Evolutionary conservation across 352 stramenopile species (phyloP).

Genomic region (Phytophthora macrochlamydospora): DNA sequence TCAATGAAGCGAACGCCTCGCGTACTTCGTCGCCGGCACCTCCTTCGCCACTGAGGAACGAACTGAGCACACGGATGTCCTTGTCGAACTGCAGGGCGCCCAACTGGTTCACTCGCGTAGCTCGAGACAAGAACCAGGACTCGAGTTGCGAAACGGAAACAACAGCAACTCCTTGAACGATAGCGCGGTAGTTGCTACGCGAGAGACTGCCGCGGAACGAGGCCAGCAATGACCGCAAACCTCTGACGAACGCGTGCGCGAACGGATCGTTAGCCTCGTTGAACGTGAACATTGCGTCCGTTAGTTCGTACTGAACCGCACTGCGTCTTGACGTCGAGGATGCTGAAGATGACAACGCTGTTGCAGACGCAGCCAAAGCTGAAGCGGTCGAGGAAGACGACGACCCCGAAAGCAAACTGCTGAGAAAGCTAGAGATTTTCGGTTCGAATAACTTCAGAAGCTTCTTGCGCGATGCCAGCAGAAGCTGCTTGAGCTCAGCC

Average conservation of each 20-base stretch:
- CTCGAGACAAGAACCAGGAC: constrained; percentile 63
- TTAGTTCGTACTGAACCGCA: constrained; percentile 80
- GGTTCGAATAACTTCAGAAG: constrained; percentile 77
- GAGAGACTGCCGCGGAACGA: constrained; percentile 65
- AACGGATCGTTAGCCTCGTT: constrained; percentile 91
- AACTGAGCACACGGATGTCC: constrained; percentile 74
- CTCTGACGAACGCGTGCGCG: constrained; percentile 71
- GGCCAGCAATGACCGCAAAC: constrained; percentile 57
- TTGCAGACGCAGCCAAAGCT: constrained; percentile 37
- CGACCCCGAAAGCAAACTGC: constrained; percentile 51
- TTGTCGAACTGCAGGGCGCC: constrained; percentile 89
- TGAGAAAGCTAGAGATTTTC: constrained; percentile 63
- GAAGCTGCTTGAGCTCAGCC: constrained; percentile 68
- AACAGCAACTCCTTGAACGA: constrained; percentile 56
- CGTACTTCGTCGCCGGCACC: constrained; percentile 55
- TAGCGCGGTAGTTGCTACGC: constrained; percentile 52
- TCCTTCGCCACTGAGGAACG: constrained; percentile 59
- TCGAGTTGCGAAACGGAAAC: constrained; percentile 59
- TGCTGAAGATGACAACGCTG: constrained; percentile 30
- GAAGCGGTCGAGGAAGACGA: constrained; percentile 38
- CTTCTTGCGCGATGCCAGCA: constrained; percentile 75
- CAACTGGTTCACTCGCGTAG: constrained; percentile 76
- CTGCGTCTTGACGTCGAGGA: constrained; percentile 34
- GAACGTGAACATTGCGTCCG: constrained; percentile 84
- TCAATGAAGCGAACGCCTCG: constrained; percentile 60